These are phyloP conservation scores for Lactifluus echinatus DNA, from an alignment of 768 basidiomycete species.

Conservation along the genomic window DNA sequence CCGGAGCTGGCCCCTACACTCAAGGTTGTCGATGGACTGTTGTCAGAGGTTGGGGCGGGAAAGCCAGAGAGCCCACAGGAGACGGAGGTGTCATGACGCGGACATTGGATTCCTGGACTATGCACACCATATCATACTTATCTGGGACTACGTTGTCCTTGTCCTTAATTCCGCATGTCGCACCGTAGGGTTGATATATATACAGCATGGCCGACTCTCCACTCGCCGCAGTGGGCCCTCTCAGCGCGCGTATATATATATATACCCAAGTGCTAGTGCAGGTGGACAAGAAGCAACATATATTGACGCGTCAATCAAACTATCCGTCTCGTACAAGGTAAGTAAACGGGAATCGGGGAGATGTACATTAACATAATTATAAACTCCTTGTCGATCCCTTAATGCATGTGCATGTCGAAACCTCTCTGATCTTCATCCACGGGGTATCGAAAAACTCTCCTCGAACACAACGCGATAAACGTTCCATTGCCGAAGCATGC, in stretches of 20 bases:
- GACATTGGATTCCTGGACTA: background rate
- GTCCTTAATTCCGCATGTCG: background rate
- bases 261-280: too few species aligned
- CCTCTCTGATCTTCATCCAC: too few species aligned
- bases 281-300: too few species aligned
- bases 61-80: constrained; percentile 37
- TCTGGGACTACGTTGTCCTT: background rate
- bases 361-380: background rate
- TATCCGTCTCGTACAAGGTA: background rate
- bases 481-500: background rate
- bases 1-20: constrained; percentile 40
- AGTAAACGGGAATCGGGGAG: background rate
- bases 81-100: constrained; percentile 21
- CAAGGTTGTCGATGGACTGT: constrained; percentile 28
- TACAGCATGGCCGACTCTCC: too few species aligned
- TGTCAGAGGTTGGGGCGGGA: constrained; percentile 34
- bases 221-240: too few species aligned
- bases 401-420: background rate
- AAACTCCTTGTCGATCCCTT: background rate
- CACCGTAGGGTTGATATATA: too few species aligned
- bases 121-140: constrained; percentile 7
- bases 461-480: background rate
- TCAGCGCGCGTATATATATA: too few species aligned
- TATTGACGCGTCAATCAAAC: background rate
- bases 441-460: too few species aligned